Evolutionary conservation across 768 basidiomycete genomes (phyloP).

Genomic region (Fibroporia radiculosa): DNA sequence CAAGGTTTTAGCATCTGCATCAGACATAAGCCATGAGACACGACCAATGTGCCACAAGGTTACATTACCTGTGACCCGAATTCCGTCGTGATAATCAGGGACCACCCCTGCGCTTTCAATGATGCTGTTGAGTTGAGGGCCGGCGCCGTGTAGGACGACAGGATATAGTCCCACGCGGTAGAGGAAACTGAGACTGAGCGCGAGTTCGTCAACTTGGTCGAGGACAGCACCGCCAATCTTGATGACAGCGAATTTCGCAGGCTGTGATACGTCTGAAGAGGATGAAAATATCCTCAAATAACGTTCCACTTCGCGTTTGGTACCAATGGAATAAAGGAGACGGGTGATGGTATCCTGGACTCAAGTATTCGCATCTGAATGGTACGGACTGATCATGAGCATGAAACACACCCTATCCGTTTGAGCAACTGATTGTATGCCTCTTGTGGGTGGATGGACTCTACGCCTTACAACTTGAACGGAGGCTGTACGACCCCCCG

Average conservation of each 20-base stretch:
- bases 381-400: background rate
- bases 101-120: constrained; percentile 89
- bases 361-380: constrained; percentile 1
- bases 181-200: constrained; percentile 91
- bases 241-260: constrained; percentile 95
- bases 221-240: constrained; percentile 97
- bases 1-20: constrained; percentile 83
- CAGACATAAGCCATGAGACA: background rate
- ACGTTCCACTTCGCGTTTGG: constrained; percentile 95
- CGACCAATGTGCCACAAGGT: background rate
- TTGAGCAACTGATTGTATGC: constrained; percentile 39
- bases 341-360: constrained; percentile 92
- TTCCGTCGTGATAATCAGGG: constrained; percentile 96
- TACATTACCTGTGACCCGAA: constrained; percentile 82
- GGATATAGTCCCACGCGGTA: constrained; percentile 98
- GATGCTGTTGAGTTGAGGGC: constrained; percentile 91
- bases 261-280: constrained; percentile 81
- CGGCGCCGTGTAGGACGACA: constrained; percentile 92
- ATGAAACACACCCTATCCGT: constrained; percentile 58
- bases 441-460: constrained; percentile 1
- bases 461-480: constrained; percentile 32
- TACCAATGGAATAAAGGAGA: constrained; percentile 92
- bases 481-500: constrained; percentile 33
- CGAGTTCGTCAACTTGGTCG: constrained; percentile 87
- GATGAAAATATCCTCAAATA: constrained; percentile 97